A percentile compares a stretch with the other conserved stretches of the same genome.
phyloP scores from a whole-genome alignment of 768 basidiomycete species.

The Botryobasidium botryosum region DNA sequence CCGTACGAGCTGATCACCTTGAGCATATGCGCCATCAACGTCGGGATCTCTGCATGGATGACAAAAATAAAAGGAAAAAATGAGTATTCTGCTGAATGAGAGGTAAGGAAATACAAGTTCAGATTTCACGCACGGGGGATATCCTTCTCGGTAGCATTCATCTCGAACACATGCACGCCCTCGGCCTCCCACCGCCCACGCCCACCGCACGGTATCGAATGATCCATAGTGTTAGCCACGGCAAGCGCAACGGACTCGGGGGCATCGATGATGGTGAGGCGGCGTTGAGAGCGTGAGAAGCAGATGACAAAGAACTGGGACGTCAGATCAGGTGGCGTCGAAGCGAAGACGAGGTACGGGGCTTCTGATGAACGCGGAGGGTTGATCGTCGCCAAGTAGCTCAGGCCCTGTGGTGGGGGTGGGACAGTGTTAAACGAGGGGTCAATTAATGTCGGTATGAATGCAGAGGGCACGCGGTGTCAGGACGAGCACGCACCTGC shows the following conservation, averaged over 20 bases:
- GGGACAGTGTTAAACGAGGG: background rate
- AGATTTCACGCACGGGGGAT: no score
- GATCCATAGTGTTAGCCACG: no score
- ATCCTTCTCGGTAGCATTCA: background rate
- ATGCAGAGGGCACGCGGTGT: background rate
- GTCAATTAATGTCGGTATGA: background rate
- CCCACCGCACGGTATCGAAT: background rate
- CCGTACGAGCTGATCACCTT: background rate
- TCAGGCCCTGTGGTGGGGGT: background rate
- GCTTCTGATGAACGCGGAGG: background rate
- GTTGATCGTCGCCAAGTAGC: background rate
- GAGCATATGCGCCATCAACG: background rate
- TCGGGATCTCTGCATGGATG: background rate
- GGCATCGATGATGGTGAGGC: constrained; percentile 1
- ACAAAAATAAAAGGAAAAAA: background rate
- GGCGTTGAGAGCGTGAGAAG: background rate
- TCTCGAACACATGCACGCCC: background rate
- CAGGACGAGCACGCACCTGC: background rate
- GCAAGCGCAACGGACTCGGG: background rate
- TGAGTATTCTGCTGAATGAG: background rate
- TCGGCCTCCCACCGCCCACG: background rate
- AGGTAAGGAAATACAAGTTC: background rate
- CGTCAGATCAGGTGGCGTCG: background rate
- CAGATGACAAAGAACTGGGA: background rate
- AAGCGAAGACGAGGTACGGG: background rate